These are phyloP conservation scores for Penicillium verhagenii DNA, from an alignment of 495 filamentous ascomycete species.

Conservation along the genomic window DNA sequence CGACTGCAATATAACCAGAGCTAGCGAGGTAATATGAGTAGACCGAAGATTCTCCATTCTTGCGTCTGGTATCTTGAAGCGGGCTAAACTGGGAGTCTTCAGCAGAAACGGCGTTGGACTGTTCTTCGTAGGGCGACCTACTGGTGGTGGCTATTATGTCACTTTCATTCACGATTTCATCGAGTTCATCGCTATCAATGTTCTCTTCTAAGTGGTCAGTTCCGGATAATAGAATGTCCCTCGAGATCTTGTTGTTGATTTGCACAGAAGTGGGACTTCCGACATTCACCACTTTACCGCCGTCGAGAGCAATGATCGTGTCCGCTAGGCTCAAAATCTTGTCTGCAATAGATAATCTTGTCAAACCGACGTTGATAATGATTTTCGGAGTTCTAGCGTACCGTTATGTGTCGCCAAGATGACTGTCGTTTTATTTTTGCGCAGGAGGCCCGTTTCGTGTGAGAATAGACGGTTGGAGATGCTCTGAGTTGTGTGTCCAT, in stretches of 20 bases:
- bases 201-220: no score
- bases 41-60: background rate
- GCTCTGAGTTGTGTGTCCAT: conserved; percentile 41
- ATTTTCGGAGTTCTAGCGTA: no score
- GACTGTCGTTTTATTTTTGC: background rate
- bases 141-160: background rate
- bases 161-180: no score
- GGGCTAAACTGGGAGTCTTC: background rate
- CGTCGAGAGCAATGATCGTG: background rate
- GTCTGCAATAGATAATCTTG: background rate
- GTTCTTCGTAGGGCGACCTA: background rate
- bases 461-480: conserved; percentile 44
- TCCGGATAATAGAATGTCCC: no score
- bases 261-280: background rate
- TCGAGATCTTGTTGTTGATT: background rate
- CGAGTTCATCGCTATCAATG: no score
- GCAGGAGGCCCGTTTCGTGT: background rate
- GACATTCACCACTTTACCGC: background rate
- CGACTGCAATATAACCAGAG: background rate
- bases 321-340: background rate
- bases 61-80: background rate
- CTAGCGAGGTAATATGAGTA: background rate
- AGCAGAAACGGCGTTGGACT: background rate
- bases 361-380: no score
- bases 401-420: background rate